Evolutionary conservation across 2,329 filamentous ascomycete genomes (phyloP).

Genomic region (Paraphoma sp.): DNA sequence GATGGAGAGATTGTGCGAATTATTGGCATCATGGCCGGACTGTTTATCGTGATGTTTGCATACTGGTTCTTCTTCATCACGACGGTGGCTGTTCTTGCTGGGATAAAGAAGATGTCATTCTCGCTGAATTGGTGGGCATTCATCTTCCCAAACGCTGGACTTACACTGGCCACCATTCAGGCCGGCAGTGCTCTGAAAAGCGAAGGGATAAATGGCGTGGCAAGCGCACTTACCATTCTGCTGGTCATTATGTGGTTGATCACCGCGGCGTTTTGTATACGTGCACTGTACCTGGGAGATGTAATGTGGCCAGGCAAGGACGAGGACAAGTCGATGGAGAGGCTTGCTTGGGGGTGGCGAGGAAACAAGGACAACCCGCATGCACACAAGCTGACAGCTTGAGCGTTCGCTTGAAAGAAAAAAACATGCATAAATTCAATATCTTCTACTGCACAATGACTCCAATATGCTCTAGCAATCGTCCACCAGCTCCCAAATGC

Average conservation of each 20-base stretch:
- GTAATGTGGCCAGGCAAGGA: constrained; percentile 62
- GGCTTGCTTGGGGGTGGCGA: constrained; percentile 32
- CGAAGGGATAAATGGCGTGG: constrained; percentile 59
- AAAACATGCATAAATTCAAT: no score
- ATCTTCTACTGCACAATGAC: no score
- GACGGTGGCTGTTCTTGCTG: constrained; percentile 46
- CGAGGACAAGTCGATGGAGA: constrained; percentile 40
- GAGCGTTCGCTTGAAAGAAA: neutral
- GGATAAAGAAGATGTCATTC: constrained; percentile 49
- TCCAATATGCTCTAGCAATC: no score
- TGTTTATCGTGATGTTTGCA: constrained; percentile 57
- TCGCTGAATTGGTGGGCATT: constrained; percentile 62
- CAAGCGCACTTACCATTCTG: constrained; percentile 62
- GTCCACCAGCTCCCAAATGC: no score
- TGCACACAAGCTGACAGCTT: neutral
- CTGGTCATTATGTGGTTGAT: constrained; percentile 64
- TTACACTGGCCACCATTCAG: constrained; percentile 66
- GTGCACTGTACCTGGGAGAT: constrained; percentile 58
- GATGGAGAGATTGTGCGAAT: constrained; percentile 50
- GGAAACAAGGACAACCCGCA: constrained; percentile 21
- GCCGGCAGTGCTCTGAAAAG: constrained; percentile 63
- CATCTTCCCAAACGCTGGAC: constrained; percentile 70
- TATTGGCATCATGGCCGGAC: constrained; percentile 52
- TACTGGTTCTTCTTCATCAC: constrained; percentile 60
- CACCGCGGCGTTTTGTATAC: constrained; percentile 57